These are phyloP conservation scores for Oryza rufipogon DNA, from an alignment of 176 grass and related monocot genomes.

Conservation along the genomic window DNA sequence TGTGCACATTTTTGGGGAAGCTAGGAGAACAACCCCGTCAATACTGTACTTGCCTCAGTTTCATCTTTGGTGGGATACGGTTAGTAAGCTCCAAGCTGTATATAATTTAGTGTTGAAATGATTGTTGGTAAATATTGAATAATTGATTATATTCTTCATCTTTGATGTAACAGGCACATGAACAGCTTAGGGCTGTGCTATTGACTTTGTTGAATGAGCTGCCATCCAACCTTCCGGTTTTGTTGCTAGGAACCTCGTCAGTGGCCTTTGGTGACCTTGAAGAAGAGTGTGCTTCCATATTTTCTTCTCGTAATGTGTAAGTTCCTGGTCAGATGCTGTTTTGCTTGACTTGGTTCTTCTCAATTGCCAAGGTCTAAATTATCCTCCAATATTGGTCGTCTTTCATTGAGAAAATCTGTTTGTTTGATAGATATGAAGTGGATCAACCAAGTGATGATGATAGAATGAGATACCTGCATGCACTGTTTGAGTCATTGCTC, in stretches of 20 bases:
- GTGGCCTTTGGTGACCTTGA: slow-evolving; percentile 69
- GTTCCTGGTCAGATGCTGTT: slow-evolving; percentile 41
- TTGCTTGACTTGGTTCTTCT: slow-evolving; percentile 17
- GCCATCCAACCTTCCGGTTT: slow-evolving; percentile 87
- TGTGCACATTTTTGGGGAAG: slow-evolving; percentile 99
- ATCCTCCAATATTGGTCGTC: slow-evolving; percentile 8
- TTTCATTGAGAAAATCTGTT: slow-evolving; percentile 39
- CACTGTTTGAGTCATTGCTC: slow-evolving; percentile 66
- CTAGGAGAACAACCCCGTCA: slow-evolving; percentile 91
- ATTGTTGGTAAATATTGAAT: slow-evolving; percentile 1
- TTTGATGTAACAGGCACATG: slow-evolving; percentile 77
- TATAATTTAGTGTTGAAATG: slow-evolving; percentile 30
- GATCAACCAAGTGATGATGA: slow-evolving; percentile 80
- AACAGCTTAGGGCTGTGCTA: slow-evolving; percentile 90
- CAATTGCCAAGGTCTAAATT: not conserved
- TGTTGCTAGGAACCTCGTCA: slow-evolving; percentile 89
- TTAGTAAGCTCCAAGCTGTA: slow-evolving; percentile 56
- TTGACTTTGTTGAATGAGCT: slow-evolving; percentile 89
- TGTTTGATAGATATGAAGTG: slow-evolving; percentile 84
- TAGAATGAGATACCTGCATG: slow-evolving; percentile 68
- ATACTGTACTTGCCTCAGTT: slow-evolving; percentile 98
- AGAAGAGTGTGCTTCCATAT: slow-evolving; percentile 84
- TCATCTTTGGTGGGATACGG: slow-evolving; percentile 99
- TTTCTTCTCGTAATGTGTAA: slow-evolving; percentile 88
- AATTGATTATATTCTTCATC: slow-evolving; percentile 26